These are phyloP conservation scores for Xylaria sp. DNA, from an alignment of 2,329 filamentous ascomycete species.

Conservation along the genomic window DNA sequence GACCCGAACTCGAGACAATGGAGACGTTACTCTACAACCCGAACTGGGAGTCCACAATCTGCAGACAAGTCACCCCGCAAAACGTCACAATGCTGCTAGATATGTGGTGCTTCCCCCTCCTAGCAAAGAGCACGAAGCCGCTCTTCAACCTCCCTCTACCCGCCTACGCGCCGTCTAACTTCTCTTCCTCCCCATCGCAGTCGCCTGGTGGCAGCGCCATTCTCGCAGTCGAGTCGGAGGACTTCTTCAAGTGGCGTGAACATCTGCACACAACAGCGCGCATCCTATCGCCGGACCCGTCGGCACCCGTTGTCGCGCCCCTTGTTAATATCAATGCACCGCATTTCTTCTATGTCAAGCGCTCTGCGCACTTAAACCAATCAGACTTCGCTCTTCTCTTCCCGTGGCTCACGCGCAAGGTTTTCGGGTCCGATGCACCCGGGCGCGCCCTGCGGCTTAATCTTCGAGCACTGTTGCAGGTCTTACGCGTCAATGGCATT, in stretches of 20 bases:
- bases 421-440: constrained; percentile 68
- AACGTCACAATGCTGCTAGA: constrained; percentile 78
- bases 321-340: constrained; percentile 55
- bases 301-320: constrained; percentile 56
- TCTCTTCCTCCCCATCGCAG: constrained; percentile 38
- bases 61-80: constrained; percentile 73
- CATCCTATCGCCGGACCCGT: constrained; percentile 68
- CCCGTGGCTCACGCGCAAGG: constrained; percentile 72
- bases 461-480: constrained; percentile 66
- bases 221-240: constrained; percentile 78
- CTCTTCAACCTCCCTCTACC: constrained; percentile 81
- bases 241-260: constrained; percentile 81
- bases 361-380: constrained; percentile 84
- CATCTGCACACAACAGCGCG: constrained; percentile 77
- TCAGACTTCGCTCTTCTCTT: constrained; percentile 87
- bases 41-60: constrained; percentile 63
- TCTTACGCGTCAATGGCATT: constrained; percentile 63
- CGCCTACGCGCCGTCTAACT: constrained; percentile 65
- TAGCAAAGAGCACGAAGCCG: constrained; percentile 69
- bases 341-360: constrained; percentile 77
- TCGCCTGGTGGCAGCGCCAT: constrained; percentile 66
- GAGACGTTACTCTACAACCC: constrained; percentile 72
- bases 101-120: constrained; percentile 81
- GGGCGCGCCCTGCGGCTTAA: constrained; percentile 70
- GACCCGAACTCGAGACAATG: constrained; percentile 59